Evolutionary conservation across 331 rosid genomes (phyloP).

Genomic region (Malus hybrid): DNA sequence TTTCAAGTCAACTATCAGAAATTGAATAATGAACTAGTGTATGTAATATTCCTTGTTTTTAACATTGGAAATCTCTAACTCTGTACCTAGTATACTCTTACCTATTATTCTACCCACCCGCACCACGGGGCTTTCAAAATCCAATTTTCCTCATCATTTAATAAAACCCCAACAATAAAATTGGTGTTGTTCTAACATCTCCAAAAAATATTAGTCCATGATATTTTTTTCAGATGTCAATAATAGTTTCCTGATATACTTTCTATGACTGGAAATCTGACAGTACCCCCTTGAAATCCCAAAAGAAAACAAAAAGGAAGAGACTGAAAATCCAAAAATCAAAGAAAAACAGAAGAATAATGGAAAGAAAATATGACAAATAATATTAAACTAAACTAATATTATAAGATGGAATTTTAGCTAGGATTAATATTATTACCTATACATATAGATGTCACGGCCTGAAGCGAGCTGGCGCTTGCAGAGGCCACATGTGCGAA

Average conservation of each 20-base stretch:
- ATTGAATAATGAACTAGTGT: not conserved
- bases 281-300: not conserved
- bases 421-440: conserved; percentile 16
- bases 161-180: too few relatives aligned
- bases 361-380: not conserved
- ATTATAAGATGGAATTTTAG: not conserved
- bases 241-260: too few relatives aligned
- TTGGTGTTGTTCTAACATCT: too few relatives aligned
- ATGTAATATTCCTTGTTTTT: too few relatives aligned
- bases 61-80: not conserved
- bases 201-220: too few relatives aligned
- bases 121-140: too few relatives aligned
- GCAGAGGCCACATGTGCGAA: conserved; percentile 66
- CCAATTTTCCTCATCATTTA: too few relatives aligned
- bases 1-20: not conserved
- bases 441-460: conserved; percentile 86
- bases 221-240: too few relatives aligned
- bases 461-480: conserved; percentile 46
- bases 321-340: not conserved
- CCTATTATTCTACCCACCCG: too few relatives aligned
- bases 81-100: too few relatives aligned
- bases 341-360: not conserved
- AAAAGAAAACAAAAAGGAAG: not conserved
- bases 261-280: not conserved
- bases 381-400: not conserved